Percentiles rank a stretch among this genome's conserved stretches.
These are phyloP conservation scores for Antrodiella citrinella DNA, from an alignment of 768 basidiomycete species.

Conservation along the genomic window DNA sequence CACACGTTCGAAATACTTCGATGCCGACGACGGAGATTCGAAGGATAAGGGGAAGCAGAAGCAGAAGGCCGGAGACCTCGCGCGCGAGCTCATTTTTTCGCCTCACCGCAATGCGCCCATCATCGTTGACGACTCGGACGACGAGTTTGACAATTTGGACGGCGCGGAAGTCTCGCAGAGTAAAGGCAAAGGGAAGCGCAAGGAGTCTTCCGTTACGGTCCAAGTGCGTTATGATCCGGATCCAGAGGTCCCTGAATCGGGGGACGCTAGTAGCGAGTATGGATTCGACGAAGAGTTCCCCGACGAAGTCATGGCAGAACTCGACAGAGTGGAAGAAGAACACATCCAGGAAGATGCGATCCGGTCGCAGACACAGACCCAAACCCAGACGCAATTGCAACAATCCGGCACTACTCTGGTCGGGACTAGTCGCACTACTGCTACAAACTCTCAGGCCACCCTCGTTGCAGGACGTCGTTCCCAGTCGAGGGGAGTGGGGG, in stretches of 20 bases:
- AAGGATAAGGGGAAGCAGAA: constrained; percentile 11
- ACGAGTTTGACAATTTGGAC: constrained; percentile 19
- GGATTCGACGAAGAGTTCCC: not conserved
- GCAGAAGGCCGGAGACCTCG: constrained; percentile 26
- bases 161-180: not conserved
- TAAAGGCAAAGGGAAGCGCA: not conserved
- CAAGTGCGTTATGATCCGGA: not conserved
- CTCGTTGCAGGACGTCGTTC: not conserved
- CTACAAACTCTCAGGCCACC: not conserved
- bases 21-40: constrained; percentile 4
- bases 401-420: constrained; percentile 22
- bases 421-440: constrained; percentile 16
- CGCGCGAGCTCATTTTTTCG: constrained; percentile 17
- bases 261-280: not conserved
- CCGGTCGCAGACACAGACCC: not conserved
- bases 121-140: constrained; percentile 24
- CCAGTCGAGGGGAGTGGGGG: not conserved
- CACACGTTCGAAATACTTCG: constrained; percentile 17
- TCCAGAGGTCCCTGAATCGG: not conserved
- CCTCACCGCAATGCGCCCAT: constrained; percentile 13
- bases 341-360: not conserved
- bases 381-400: not conserved
- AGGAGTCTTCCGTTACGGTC: not conserved
- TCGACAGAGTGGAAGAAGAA: not conserved
- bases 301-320: not conserved